Evolutionary conservation across 148 eudicot species (phyloP).

Genomic region (Heliosperma pusillum): DNA sequence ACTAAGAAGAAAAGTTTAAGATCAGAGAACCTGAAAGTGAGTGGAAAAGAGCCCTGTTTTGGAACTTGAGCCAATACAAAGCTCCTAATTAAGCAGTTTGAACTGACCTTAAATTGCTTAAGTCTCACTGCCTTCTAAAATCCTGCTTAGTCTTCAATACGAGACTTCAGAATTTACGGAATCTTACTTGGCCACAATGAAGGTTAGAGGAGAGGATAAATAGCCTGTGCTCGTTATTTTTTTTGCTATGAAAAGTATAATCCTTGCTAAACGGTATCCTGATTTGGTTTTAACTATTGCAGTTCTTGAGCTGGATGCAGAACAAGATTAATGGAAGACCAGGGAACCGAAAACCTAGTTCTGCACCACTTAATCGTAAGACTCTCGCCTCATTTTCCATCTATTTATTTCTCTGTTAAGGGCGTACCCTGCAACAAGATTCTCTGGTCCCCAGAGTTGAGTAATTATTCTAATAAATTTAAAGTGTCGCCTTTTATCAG

Average conservation of each 20-base stretch:
- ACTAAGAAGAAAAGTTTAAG: slow-evolving; percentile 30
- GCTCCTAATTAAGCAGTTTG: slow-evolving; percentile 20
- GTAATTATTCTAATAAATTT: background rate
- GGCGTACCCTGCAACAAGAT: too few species aligned
- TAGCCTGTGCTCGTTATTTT: background rate
- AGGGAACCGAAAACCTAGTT: slow-evolving; percentile 38
- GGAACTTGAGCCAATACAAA: slow-evolving; percentile 62
- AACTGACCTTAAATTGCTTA: slow-evolving; percentile 34
- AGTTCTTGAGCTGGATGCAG: slow-evolving; percentile 97
- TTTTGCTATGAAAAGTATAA: background rate
- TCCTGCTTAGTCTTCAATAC: slow-evolving; percentile 24
- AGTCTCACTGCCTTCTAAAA: slow-evolving; percentile 44
- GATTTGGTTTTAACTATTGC: slow-evolving; percentile 38
- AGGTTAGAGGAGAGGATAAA: slow-evolving; percentile 33
- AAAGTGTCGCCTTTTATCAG: too few species aligned
- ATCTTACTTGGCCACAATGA: slow-evolving; percentile 35
- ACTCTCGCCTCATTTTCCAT: background rate
- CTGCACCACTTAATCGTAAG: slow-evolving; percentile 34
- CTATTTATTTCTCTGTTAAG: background rate
- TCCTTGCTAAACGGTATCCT: slow-evolving; percentile 17
- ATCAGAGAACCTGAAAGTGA: slow-evolving; percentile 17
- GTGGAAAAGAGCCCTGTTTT: slow-evolving; percentile 33
- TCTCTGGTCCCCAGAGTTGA: background rate
- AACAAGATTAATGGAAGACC: slow-evolving; percentile 67
- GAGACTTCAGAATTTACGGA: background rate